Conservation (phyloP, 768 basidiomycete genomes). For the Asterophora lycoperdoides region DNA sequence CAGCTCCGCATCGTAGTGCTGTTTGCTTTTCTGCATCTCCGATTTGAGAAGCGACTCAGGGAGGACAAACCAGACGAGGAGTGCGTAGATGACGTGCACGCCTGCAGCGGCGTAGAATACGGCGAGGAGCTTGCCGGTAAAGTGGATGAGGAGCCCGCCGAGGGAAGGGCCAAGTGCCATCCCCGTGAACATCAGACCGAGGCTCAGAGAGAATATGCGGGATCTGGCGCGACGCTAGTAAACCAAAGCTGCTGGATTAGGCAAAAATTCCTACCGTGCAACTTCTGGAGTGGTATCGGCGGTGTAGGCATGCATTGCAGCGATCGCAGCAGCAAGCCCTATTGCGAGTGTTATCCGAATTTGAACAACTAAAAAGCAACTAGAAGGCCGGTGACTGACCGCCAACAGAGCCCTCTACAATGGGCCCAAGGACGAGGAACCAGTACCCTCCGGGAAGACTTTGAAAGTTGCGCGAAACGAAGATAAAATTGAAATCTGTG, state of each 20-base stretch:
- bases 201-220: constrained; percentile 55
- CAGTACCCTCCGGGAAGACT: constrained; percentile 77
- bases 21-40: constrained; percentile 39
- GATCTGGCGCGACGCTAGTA: constrained; percentile 39
- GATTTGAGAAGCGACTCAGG: constrained; percentile 72
- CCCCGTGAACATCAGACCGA: constrained; percentile 72
- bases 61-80: constrained; percentile 53
- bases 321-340: constrained; percentile 47
- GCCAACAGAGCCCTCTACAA: constrained; percentile 68
- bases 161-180: constrained; percentile 73
- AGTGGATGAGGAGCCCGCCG: constrained; percentile 59
- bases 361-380: constrained; percentile 2
- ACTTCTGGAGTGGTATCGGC: constrained; percentile 60
- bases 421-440: constrained; percentile 63
- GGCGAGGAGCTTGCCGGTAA: constrained; percentile 49
- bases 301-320: constrained; percentile 60
- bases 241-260: constrained; percentile 3
- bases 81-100: constrained; percentile 46
- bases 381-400: constrained; percentile 38
- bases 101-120: constrained; percentile 67
- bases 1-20: constrained; percentile 32
- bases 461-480: constrained; percentile 56
- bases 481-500: constrained; percentile 61
- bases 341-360: not conserved
- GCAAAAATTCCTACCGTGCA: constrained; percentile 38